Base-by-base conservation (phyloP, 148 eudicot species). In the Amaranthus hypochondriacus region DNA sequence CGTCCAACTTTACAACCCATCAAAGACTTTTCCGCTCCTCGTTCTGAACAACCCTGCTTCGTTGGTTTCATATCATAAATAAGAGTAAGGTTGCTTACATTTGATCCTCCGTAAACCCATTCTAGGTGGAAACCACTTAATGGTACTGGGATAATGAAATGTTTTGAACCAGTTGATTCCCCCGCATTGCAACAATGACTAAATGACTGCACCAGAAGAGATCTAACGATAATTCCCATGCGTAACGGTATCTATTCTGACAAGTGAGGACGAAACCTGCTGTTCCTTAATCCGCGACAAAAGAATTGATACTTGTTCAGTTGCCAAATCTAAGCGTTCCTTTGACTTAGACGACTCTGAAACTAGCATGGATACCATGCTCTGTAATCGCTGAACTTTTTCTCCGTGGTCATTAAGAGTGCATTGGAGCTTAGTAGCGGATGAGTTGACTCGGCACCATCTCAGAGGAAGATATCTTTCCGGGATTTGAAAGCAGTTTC, bases 401-500 rank as follows among this genome's bases (percentile, higher is more conserved):
- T 87, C 98, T 5, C 81, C 82, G 43, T 80, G 89, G 76, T 88
- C 88, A 48, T 69, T 82, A 44, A 55, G 55, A 62, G 75, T 52
- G 64, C 78, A 57, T 39, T 73, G 90, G 62, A 79, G 80, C 75
- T 81, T 91, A 28, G 71, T 43, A 69, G 86, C 76, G 4, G 73
- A 75, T n/a, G 76, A 75, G 75, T 86, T 84, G 75, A 91, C 69
- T 39, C 92, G 71, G 12, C 92, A 85, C 98, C 98, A 94, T 49
- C 98, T 82, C n/a, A 86, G 80, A 5, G 88, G 98, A 72, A 94
- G 91, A 64, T 91, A 91, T 75, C 93, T 83, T 71, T 91, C 98
- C 3, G 96, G 98, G 66, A 94, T 91, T 73, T 91, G 97, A 73
- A 94, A 94, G 84, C 98, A 94, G 57, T 94, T 94, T 48, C 83